A percentile compares a stretch with the other conserved stretches of the same genome.
These are phyloP conservation scores for Phaeosphaeria sp. DNA, from an alignment of 2,329 filamentous ascomycete species.

Conservation along the genomic window DNA sequence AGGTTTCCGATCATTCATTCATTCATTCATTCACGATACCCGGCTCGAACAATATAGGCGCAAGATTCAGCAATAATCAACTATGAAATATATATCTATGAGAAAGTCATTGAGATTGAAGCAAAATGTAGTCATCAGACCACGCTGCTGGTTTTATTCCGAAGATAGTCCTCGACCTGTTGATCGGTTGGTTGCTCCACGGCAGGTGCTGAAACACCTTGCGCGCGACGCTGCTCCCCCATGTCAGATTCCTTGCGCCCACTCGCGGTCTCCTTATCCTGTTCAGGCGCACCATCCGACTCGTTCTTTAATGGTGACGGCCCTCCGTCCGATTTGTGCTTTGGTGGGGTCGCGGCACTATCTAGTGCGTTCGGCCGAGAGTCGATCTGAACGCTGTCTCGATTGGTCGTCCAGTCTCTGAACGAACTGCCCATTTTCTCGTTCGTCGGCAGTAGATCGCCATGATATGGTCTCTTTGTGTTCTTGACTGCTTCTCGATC, in stretches of 20 bases:
- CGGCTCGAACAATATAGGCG: neutral
- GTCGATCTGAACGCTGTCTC: neutral
- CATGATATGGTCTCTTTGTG: slow-evolving; percentile 38
- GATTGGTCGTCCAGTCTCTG: neutral
- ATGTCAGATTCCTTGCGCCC: neutral
- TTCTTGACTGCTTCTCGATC: slow-evolving; percentile 29
- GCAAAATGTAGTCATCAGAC: neutral
- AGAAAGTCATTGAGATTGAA: neutral
- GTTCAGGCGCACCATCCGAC: neutral
- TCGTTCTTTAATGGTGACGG: neutral
- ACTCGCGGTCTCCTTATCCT: neutral
- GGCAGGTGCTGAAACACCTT: neutral
- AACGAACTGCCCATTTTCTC: slow-evolving; percentile 6
- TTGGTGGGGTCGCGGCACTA: neutral
- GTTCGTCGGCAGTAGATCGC: slow-evolving; percentile 33
- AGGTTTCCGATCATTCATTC: neutral
- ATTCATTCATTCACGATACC: slow-evolving; percentile 11
- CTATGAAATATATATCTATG: slow-evolving; percentile 1
- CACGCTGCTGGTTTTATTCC: slow-evolving; percentile 24
- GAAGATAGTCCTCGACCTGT: slow-evolving; percentile 28
- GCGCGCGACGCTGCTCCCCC: neutral
- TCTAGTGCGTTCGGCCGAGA: neutral
- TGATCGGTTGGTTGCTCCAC: slow-evolving; percentile 14
- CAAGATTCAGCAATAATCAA: slow-evolving; percentile 1
- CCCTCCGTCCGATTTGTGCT: neutral